Evolutionary conservation across 1,284 basidiomycete species (phyloP), one percentile per base, ranked within the genome.

Genomic region (Prillingera fragicola): DNA sequence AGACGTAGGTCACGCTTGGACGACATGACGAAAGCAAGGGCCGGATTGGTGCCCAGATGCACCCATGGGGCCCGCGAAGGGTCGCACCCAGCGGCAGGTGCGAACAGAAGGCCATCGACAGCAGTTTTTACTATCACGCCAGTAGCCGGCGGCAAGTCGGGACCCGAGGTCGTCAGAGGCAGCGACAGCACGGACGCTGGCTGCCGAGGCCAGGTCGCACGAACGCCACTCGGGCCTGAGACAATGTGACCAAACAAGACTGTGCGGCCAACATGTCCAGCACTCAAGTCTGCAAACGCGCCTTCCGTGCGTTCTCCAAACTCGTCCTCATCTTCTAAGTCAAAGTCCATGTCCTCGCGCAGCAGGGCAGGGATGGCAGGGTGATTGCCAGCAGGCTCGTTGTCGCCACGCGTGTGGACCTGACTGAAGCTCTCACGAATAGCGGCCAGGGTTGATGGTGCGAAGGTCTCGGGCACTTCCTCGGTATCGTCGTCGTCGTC

Each of bases 21-120:
- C 1, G 90, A 89, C 23, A 98, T 77, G 15, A 97, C 94, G 63
- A 96, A 98, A 1, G 87, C 79, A 4, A 98, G 78, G 0, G 91
- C 94, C 5, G 87, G 83, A 64, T 83, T 88, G 0, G 90, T 95
- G 9, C 80, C 76, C 2, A 70, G 68, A 65, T 97, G 92, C 31
- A 56, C 72, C 92, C 92, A 97, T 7, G 59, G 39, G 70, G 69
- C 33, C 59, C 65, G 74, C 35, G 37, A 61, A 45, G 27, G 62
- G 49, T 38, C 55, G 6, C 23, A 9, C 7, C 52, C 56, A 2
- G 63, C 55, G 2, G 21, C 33, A 5, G 77, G 34, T 0, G 72
- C 60, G 66, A 85, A 89, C 26, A 86, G 70, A 0, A 82, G 74
- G 0, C 91, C 94, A 60, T 97, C 92, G 18, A 96, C 75, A 36